phyloP scores from a whole-genome alignment of 2,329 filamentous ascomycete genomes.

The Pseudogymnoascus sp. region DNA sequence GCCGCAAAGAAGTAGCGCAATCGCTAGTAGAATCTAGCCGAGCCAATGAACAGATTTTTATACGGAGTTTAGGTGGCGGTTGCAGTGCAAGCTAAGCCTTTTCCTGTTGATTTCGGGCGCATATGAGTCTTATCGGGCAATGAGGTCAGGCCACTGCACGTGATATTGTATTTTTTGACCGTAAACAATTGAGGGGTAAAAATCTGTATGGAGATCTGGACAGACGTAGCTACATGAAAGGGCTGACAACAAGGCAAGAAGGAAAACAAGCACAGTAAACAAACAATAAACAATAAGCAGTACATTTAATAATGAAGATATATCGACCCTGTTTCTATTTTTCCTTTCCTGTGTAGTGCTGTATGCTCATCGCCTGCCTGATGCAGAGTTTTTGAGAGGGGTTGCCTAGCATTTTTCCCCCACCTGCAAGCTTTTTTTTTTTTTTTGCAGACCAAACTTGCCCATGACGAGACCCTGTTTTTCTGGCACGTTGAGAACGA shows the following conservation, averaged over 20 bases:
- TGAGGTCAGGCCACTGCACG: neutral
- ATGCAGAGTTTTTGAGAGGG: neutral
- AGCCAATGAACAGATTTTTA: neutral
- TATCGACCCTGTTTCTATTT: neutral
- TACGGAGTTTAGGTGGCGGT: conserved; percentile 4
- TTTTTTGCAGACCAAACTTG: conserved; percentile 3
- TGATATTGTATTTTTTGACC: neutral
- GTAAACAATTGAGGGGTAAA: conserved; percentile 6
- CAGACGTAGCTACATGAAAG: neutral
- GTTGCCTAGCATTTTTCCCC: neutral
- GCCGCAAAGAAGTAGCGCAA: neutral
- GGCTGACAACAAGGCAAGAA: neutral
- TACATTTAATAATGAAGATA: neutral
- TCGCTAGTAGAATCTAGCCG: conserved; percentile 4
- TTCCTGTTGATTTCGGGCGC: conserved; percentile 3
- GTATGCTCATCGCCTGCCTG: neutral
- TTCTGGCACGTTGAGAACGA: neutral
- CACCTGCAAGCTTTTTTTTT: conserved; percentile 3
- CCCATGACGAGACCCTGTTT: neutral
- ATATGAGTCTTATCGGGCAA: conserved; percentile 8
- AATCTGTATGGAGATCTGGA: neutral
- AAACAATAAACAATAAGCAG: neutral
- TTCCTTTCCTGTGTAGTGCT: neutral
- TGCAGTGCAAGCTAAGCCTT: neutral
- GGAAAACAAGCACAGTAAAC: neutral